A percentile compares a stretch with the other conserved stretches of the same genome.
Conservation (phyloP, 2,329 filamentous ascomycete genomes). For the Fusarium tjaetaba region DNA sequence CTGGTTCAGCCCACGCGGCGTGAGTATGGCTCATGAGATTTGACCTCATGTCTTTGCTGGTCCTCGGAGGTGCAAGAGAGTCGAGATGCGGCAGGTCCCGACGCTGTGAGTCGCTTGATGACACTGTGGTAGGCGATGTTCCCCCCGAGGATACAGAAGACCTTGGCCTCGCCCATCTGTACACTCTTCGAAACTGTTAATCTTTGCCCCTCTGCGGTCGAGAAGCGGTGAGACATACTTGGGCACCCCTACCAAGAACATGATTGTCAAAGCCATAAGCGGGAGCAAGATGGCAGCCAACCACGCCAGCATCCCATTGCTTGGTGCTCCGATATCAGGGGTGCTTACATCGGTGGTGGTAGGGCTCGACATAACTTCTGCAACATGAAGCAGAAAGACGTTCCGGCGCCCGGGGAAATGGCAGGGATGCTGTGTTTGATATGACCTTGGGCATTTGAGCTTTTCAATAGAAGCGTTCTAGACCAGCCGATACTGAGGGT, state of each 20-base stretch:
- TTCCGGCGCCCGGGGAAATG: neutral
- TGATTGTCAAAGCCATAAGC: neutral
- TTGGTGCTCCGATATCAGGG: too few relatives aligned
- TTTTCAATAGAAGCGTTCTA: neutral
- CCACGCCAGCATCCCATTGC: neutral
- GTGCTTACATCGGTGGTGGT: too few relatives aligned
- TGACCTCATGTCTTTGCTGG: neutral
- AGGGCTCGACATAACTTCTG: neutral
- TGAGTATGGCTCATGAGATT: neutral
- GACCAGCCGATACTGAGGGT: neutral
- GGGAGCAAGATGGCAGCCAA: neutral
- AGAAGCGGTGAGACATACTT: neutral
- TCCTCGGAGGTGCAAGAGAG: neutral
- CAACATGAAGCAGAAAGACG: neutral
- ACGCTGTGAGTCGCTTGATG: neutral
- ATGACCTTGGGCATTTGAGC: neutral
- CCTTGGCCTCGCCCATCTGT: neutral
- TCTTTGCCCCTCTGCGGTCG: neutral
- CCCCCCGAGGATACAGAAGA: neutral
- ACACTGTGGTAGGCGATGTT: neutral
- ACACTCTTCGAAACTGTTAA: neutral
- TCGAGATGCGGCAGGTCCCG: neutral
- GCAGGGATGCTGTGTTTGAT: neutral
- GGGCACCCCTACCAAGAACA: neutral
- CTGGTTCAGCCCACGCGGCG: neutral